Evolutionary conservation across 352 stramenopile genomes (phyloP), one percentile per base, ranked within the genome.

Genomic region (Phytophthora palmivora): DNA sequence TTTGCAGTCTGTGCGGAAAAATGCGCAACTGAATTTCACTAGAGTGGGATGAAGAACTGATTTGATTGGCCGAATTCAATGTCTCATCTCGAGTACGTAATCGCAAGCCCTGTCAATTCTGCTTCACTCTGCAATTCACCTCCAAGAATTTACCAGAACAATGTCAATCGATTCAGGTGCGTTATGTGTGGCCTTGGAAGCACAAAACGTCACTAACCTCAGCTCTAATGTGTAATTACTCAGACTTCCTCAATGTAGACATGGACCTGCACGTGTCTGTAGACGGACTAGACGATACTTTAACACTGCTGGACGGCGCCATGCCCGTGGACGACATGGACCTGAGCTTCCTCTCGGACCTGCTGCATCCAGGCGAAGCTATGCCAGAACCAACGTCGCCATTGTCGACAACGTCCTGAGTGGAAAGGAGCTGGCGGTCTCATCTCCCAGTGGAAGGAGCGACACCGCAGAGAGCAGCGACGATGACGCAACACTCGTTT

Each of bases 341-440:
- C 49, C 21, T 76, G 52, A 67, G 37, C 10, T 76, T 70, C 49
- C 43, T 76, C 1, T 70, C 63, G 19, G 63, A 76, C 16, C 33
- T 73, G 30, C 58, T 77, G 19, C 53, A 65, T 6, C 42, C 58
- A 50, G 39, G 46, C 16, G 64, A 72, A 0, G 44, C 50, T 2
- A 52, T 73, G 6, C 64, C 64, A 11, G 64, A 73, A 14, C 64
- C 64, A 1, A 9, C 30, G 16, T 70, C 64, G 6, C 58, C 58
- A 1, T 9, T 60, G 6, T 58, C 63, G 36, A 52, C 58, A 15
- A 33, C 45, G n/a, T n/a, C n/a, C n/a, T n/a, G n/a, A n/a, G n/a
- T n/a, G 37, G 38, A 7, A 49, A 71, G 49, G 36, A 54, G 43
- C 44, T 45, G 6, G 19, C 9, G 11, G 33, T 52, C 33, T 63